phyloP scores from a whole-genome alignment of 202 grass and related monocot species.

The Elaeis oleifera region DNA sequence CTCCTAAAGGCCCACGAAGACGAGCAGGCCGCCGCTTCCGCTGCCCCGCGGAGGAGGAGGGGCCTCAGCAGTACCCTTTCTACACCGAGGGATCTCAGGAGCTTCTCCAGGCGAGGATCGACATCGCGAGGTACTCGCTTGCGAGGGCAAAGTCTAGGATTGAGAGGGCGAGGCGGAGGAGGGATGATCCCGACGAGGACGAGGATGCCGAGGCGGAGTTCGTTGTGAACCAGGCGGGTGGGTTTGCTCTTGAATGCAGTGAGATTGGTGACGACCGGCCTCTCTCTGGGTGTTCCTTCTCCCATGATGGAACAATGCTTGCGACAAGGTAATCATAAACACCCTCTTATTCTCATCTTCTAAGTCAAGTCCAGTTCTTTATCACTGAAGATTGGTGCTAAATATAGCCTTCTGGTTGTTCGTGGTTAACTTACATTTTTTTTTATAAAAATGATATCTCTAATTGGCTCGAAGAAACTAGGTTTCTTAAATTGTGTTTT shows the following conservation, averaged over 20 bases:
- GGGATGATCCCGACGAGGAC: constrained; percentile 74
- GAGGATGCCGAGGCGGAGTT: constrained; percentile 61
- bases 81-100: constrained; percentile 79
- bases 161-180: constrained; percentile 66
- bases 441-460: too few relatives aligned
- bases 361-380: too few relatives aligned
- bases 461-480: too few relatives aligned
- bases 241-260: constrained; percentile 75
- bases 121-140: constrained; percentile 59
- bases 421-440: neutral
- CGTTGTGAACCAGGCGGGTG: constrained; percentile 53
- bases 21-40: constrained; percentile 18
- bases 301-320: constrained; percentile 50
- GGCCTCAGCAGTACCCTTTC: constrained; percentile 55
- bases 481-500: too few relatives aligned
- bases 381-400: too few relatives aligned
- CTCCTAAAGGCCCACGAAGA: constrained; percentile 70
- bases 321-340: constrained; percentile 52
- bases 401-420: neutral
- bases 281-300: constrained; percentile 85
- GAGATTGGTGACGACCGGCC: constrained; percentile 88
- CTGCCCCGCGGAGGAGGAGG: constrained; percentile 34
- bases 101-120: constrained; percentile 52
- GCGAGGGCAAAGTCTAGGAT: constrained; percentile 56
- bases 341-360: too few relatives aligned